These are phyloP conservation scores for Colletotrichum sp. DNA, from an alignment of 2,329 filamentous ascomycete species.

Conservation along the genomic window DNA sequence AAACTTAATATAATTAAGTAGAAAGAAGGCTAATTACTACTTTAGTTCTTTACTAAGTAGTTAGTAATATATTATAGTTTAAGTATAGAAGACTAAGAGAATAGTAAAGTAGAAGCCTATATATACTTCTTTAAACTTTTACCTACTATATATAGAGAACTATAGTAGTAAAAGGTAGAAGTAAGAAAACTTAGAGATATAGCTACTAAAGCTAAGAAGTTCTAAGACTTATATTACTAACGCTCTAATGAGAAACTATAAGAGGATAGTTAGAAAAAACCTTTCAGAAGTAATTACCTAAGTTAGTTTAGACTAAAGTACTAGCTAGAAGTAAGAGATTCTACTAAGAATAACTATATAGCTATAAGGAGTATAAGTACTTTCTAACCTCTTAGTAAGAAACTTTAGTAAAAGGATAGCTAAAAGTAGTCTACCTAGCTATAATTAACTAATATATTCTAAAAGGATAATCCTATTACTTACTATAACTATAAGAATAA, in stretches of 20 bases:
- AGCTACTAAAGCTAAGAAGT: neutral
- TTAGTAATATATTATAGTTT: neutral
- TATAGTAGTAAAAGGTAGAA: neutral
- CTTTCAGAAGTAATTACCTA: neutral
- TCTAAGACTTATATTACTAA: neutral
- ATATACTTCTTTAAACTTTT: neutral
- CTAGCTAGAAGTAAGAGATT: neutral
- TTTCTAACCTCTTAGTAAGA: neutral
- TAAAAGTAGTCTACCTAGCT: accelerated
- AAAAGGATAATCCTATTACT: neutral
- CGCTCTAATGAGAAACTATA: neutral
- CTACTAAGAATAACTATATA: neutral
- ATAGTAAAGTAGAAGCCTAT: neutral
- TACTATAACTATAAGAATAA: neutral
- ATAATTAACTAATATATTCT: neutral
- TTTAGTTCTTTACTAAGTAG: neutral
- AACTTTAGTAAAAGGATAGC: neutral
- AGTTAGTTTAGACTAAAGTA: neutral
- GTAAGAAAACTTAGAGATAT: neutral
- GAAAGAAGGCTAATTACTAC: neutral
- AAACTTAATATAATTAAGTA: neutral
- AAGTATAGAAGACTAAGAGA: neutral
- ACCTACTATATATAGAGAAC: neutral
- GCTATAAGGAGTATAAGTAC: neutral
- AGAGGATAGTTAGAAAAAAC: neutral